A percentile compares a stretch with the other conserved stretches of the same genome.
Conservation (phyloP, 1,284 basidiomycete genomes). For the Cryptococcus amylolentus region DNA sequence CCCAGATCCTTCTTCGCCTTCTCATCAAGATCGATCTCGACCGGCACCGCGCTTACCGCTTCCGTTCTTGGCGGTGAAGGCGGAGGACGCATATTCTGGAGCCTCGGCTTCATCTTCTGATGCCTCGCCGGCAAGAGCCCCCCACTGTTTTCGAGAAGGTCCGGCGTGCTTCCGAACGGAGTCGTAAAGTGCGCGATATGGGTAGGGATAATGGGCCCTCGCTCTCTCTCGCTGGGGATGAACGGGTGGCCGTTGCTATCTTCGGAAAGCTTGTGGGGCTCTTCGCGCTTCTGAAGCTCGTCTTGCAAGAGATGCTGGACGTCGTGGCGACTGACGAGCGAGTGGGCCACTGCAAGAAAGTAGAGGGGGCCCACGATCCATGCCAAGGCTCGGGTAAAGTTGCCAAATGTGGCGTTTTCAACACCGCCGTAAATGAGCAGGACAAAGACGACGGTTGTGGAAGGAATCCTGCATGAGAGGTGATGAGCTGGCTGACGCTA, state of each 20-base stretch:
- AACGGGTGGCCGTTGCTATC: not conserved
- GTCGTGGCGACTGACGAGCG: constrained; percentile 12
- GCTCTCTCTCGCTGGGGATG: not conserved
- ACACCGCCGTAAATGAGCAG: constrained; percentile 7
- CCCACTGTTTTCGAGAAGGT: not conserved
- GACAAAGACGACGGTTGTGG: constrained; percentile 2
- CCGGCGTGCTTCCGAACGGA: not conserved
- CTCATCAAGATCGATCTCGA: constrained; percentile 1
- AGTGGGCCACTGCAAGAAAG: constrained; percentile 13
- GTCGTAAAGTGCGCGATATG: not conserved
- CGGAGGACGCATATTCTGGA: no score
- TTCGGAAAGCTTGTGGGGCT: not conserved
- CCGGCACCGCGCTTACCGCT: not conserved
- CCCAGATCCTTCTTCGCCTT: constrained; percentile 5
- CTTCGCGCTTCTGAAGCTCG: not conserved
- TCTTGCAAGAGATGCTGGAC: constrained; percentile 8
- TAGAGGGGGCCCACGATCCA: constrained; percentile 15
- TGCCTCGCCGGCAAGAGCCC: not conserved
- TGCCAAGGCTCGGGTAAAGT: constrained; percentile 12
- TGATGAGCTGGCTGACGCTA: not conserved
- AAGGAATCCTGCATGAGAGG: constrained; percentile 5
- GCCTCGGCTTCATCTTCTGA: no score
- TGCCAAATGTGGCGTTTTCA: constrained; percentile 7
- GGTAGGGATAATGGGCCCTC: not conserved
- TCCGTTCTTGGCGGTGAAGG: not conserved